Conservation (phyloP, 805 yeast genomes). For the Wickerhamiella occidentalis region DNA sequence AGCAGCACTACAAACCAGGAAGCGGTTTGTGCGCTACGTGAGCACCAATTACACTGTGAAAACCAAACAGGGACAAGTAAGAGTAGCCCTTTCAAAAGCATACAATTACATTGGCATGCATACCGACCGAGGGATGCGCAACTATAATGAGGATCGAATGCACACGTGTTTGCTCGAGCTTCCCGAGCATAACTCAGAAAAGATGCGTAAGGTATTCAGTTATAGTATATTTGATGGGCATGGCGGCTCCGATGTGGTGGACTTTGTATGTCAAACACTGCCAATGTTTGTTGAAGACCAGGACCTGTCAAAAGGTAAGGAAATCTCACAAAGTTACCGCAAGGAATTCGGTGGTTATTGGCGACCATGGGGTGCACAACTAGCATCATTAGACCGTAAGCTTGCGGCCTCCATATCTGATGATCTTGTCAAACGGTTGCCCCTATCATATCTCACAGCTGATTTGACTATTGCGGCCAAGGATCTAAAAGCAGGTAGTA, state of each 20-base stretch:
- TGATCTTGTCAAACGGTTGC: conserved; percentile 49
- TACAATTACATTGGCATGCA: conserved; percentile 73
- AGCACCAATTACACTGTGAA: conserved; percentile 16
- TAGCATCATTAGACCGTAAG: conserved; percentile 27
- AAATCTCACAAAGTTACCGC: conserved; percentile 43
- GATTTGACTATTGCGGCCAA: conserved; percentile 44
- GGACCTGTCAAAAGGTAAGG: conserved; percentile 30
- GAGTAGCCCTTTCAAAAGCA: conserved; percentile 47
- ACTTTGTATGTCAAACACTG: conserved; percentile 43
- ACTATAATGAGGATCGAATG: conserved; percentile 71
- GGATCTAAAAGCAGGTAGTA: conserved; percentile 41
- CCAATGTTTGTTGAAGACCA: conserved; percentile 40
- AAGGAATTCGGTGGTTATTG: conserved; percentile 69
- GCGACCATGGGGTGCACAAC: conserved; percentile 54
- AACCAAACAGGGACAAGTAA: conserved; percentile 25
- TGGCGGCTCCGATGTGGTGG: conserved; percentile 72
- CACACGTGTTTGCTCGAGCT: conserved; percentile 49
- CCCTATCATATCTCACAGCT: conserved; percentile 50
- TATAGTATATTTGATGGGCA: conserved; percentile 87
- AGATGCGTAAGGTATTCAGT: conserved; percentile 39
- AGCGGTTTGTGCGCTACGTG: conserved; percentile 10
- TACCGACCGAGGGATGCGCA: conserved; percentile 61
- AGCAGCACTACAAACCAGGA: conserved; percentile 2
- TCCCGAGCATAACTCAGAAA: conserved; percentile 25
- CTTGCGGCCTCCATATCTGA: conserved; percentile 30